Conservation (phyloP, 129 eudicot species). For the Saposhnikovia divaricata region DNA sequence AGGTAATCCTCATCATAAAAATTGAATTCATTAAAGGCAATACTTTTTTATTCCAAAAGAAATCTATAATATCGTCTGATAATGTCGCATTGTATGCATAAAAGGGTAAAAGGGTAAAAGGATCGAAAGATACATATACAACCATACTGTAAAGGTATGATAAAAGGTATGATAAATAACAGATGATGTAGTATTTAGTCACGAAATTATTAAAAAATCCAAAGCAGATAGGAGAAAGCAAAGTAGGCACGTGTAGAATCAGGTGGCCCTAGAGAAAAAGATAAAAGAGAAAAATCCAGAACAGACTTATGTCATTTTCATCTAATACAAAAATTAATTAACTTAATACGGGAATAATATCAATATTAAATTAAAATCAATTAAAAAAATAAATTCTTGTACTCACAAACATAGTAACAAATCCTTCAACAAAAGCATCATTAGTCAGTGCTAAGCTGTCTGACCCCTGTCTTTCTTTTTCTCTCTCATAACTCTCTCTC, state of each 20-base stretch:
- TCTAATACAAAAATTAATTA: background rate
- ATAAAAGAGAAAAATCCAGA: slow-evolving; percentile 1
- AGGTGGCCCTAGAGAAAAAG: background rate
- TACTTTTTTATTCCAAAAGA: background rate
- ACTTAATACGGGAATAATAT: background rate
- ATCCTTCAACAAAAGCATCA: background rate
- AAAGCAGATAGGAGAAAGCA: background rate
- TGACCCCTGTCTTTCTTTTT: slow-evolving; percentile 4
- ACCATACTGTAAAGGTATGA: background rate
- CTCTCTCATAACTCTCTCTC: background rate
- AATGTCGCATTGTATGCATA: background rate
- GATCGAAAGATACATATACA: background rate
- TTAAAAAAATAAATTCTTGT: background rate
- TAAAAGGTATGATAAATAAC: background rate
- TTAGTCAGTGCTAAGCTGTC: slow-evolving; percentile 7
- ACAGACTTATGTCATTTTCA: background rate
- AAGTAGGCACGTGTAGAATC: slow-evolving; percentile 2
- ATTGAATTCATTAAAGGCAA: no score
- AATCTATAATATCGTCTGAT: background rate
- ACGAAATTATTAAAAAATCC: background rate
- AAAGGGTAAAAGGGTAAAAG: background rate
- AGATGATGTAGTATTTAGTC: background rate
- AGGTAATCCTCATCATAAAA: no score
- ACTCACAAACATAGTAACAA: background rate
- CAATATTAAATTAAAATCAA: background rate